Evolutionary conservation across 345 rosid genomes (phyloP), one percentile per base, ranked within the genome.

Genomic region (Psidium friedrichsthalianum): DNA sequence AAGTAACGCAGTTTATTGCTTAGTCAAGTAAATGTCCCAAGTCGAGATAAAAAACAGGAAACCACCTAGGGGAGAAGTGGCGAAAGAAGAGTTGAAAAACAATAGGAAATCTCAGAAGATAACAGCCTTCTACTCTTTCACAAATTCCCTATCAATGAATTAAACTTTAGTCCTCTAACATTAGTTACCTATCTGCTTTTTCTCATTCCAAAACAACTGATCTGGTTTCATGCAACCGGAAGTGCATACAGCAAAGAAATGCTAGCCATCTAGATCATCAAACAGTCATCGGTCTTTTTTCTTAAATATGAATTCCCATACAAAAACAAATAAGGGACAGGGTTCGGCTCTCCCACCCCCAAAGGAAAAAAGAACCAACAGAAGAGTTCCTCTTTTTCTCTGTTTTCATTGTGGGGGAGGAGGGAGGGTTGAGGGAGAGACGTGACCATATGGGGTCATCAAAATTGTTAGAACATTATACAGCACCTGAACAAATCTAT

Each of bases 401-500:
- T 32, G 10, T 32, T 32, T 1, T 54, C 8, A 6, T 6, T 29
- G 16, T 29, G 5, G 74, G 24, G 20, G 74, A 8, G 21, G 36
- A 55, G 56, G 56, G 22, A 55, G 56, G 20, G 21, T 21, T 40
- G 5, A 2, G 22, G 1, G 44, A 3, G 76, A 8, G 24, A 64
- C 32, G 32, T 20, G 78, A 64, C 22, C 78, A 16, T 16, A 69
- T 69, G 44, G 24, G 24, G 22, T 64, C 12, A 32, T 4, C 36
- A 69, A 69, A 69, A 32, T 32, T 69, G 78, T 32, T 44, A 69
- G 8, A 40, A 10, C 51, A 84, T 82, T 74, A 14, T 76, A 54
- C 76, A 40, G n/a, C 82, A 97, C 99, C 98, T 97, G 99, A 87
- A 94, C 96, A 88, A 96, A 87, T 89, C 98, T 89, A 92, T 97